Percentiles rank a stretch among this genome's conserved stretches.
Evolutionary conservation across 371 early-diverging fungal genomes (phyloP).

Genomic region (Capniomyces stellatus): DNA sequence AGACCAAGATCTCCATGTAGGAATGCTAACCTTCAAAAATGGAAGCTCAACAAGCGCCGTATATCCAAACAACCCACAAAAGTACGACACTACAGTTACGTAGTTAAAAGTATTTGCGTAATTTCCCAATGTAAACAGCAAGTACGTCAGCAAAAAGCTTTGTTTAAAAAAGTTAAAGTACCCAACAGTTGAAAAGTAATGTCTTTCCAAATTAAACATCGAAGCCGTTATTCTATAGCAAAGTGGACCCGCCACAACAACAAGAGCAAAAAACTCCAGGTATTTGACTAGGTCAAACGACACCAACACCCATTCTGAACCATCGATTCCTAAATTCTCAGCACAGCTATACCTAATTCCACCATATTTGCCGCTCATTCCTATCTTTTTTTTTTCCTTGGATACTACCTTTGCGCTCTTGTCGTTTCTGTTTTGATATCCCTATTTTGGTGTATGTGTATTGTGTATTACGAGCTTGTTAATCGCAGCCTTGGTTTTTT

Average conservation of each 20-base stretch:
- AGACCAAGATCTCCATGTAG: slow-evolving; percentile 50
- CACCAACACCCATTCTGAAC: slow-evolving; percentile 6
- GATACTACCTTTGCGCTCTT: too few species aligned
- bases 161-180: slow-evolving; percentile 43
- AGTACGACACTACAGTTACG: slow-evolving; percentile 50
- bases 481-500: too few species aligned
- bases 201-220: slow-evolving; percentile 41
- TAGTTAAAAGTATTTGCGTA: slow-evolving; percentile 52
- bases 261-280: slow-evolving; percentile 12
- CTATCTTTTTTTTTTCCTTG: too few species aligned
- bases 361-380: background rate
- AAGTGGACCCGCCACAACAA: slow-evolving; percentile 15
- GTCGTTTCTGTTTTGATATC: too few species aligned
- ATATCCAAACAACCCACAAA: slow-evolving; percentile 50
- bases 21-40: slow-evolving; percentile 48
- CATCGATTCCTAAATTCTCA: background rate
- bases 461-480: too few species aligned
- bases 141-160: slow-evolving; percentile 34
- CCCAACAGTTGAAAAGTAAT: slow-evolving; percentile 35
- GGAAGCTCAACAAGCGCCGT: slow-evolving; percentile 47
- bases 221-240: slow-evolving; percentile 35
- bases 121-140: slow-evolving; percentile 70
- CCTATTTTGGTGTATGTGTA: too few species aligned
- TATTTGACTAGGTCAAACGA: slow-evolving; percentile 19
- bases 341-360: background rate